Conservation (phyloP, 805 yeast genomes). For the Metschnikowia corniflorae region DNA sequence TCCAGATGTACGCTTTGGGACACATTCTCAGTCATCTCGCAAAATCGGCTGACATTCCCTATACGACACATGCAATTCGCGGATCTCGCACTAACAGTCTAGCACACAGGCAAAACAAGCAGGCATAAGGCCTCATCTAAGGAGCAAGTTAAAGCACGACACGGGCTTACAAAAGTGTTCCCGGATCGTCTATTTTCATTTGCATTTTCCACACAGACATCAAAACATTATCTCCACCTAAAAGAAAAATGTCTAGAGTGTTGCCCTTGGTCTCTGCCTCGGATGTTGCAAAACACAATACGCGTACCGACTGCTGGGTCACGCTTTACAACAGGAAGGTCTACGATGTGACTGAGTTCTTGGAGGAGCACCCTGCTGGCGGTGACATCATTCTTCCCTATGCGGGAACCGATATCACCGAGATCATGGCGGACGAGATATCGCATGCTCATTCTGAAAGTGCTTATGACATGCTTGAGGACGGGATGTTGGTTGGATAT, state of each 20-base stretch:
- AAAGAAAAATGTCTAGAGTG: conserved; percentile 6
- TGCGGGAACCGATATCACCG: conserved; percentile 64
- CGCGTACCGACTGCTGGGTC: conserved; percentile 68
- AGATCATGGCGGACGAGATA: conserved; percentile 66
- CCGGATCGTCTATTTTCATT: not conserved
- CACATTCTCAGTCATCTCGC: too few relatives aligned
- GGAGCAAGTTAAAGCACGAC: too few relatives aligned
- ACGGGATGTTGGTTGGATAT: conserved; percentile 74
- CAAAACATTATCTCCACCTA: too few relatives aligned
- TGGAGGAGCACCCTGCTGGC: conserved; percentile 74
- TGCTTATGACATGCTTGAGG: conserved; percentile 84
- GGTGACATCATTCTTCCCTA: conserved; percentile 52
- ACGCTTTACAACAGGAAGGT: conserved; percentile 74
- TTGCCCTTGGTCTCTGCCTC: conserved; percentile 60
- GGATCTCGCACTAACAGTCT: too few relatives aligned
- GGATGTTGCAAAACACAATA: conserved; percentile 52
- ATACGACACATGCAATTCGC: conserved; percentile 8
- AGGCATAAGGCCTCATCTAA: too few relatives aligned
- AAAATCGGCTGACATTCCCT: conserved; percentile 5
- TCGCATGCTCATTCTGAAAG: conserved; percentile 80
- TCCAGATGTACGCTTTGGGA: too few relatives aligned
- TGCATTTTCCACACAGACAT: not conserved
- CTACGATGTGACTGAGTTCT: conserved; percentile 73
- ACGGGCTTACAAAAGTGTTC: not conserved
- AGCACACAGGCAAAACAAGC: not conserved